Base-by-base conservation (phyloP, 768 basidiomycete species). In the Boletus pseudopeckii region DNA sequence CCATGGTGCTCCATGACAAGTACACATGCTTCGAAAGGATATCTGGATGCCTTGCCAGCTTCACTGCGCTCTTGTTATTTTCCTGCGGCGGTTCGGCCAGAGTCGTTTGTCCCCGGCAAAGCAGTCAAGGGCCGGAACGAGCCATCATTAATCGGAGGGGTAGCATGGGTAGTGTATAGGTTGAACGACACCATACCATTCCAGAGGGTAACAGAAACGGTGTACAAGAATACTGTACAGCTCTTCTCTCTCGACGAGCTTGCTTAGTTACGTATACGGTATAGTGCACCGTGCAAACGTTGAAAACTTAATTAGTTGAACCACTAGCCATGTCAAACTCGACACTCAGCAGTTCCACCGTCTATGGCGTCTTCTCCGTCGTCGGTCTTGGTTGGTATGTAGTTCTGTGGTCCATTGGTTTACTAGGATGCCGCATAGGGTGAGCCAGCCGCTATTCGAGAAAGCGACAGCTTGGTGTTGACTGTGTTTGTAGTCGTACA, bases 61-160 rank as follows among this genome's bases (percentile, higher is more conserved):
- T 53, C 71, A 10, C 70, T 85, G 22, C 77, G 73, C 34, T 61
- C 72, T 2, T 60, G 77, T 14, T 88, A 81, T 65, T 75, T 81
- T 53, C 83, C 84, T 1, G 67, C 68, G 1, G 69, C 76, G 3
- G 78, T 74, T 30, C 79, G 81, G 49, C 76, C 82, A 2, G 84
- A 89, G 51, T 75, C 77, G 1, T 90, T 85, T 63, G 72, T 76
- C 22, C 58, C 61, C 10, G 86, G 84, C 1, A 80, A 77, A 55
- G 73, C 81, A 3, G 83, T 90, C 40, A 92, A 91, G 69, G 87
- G 89, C 4, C 75, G 91, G 39, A 90, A 86, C 60, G 91, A 92
- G 62, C 88, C 90, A 4, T 72, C 69, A 34, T 72, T 79, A 2
- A 78, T 86, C 22, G 86, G 85, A 7, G 79, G 78, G 24, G 82